A percentile compares a stretch with the other conserved stretches of the same genome.
These are phyloP conservation scores for Filobasidium uniguttulatum DNA, from an alignment of 1,284 basidiomycete species.

Conservation along the genomic window DNA sequence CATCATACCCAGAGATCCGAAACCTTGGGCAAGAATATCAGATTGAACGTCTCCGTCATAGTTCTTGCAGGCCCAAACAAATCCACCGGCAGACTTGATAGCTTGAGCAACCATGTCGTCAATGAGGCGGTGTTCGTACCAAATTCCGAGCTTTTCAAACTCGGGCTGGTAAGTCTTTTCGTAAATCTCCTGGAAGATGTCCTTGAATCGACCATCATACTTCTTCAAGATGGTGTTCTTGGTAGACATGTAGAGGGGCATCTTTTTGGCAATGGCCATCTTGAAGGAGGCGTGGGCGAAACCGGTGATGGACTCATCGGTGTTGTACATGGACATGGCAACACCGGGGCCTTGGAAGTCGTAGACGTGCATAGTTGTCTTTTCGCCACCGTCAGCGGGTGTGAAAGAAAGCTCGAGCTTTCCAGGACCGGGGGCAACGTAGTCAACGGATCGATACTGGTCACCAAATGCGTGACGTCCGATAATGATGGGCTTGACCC, in stretches of 20 bases:
- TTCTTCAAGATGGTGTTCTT: conserved; percentile 95
- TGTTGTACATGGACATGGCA: conserved; percentile 90
- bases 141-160: conserved; percentile 72
- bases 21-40: conserved; percentile 77
- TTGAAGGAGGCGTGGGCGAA: conserved; percentile 98
- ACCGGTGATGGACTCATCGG: conserved; percentile 84
- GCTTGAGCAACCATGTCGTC: conserved; percentile 96
- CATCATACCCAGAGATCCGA: conserved; percentile 95
- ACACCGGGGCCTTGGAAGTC: conserved; percentile 82
- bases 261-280: conserved; percentile 91
- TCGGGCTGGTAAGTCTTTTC: conserved; percentile 66
- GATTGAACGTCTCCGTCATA: conserved; percentile 87
- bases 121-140: conserved; percentile 85
- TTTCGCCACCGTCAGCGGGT: conserved; percentile 53
- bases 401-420: conserved; percentile 80
- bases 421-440: conserved; percentile 70
- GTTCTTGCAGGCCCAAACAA: conserved; percentile 96
- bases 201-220: conserved; percentile 97
- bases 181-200: conserved; percentile 93
- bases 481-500: conserved; percentile 92
- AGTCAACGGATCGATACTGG: conserved; percentile 87
- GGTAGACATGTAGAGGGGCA: conserved; percentile 92
- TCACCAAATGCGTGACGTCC: conserved; percentile 96
- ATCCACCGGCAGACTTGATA: conserved; percentile 91
- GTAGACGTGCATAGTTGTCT: conserved; percentile 62